phyloP scores from a whole-genome alignment of 2,329 filamentous ascomycete species.

The Tetracladium maxilliforme region DNA sequence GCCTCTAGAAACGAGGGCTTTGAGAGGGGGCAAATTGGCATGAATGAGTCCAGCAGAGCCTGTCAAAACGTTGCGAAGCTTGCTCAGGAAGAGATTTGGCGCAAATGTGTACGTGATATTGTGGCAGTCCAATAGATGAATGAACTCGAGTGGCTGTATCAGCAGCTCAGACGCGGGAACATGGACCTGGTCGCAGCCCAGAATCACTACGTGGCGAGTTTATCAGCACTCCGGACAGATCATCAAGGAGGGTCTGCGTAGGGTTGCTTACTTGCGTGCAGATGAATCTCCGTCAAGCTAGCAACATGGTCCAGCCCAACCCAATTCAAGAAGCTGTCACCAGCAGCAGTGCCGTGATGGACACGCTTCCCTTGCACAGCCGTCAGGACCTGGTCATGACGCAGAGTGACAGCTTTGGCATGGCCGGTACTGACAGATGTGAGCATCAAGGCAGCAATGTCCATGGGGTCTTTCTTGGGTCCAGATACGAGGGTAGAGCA shows the following conservation, averaged over 20 bases:
- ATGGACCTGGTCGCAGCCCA: slow-evolving; percentile 28
- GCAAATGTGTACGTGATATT: slow-evolving; percentile 27
- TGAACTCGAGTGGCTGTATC: slow-evolving; percentile 20
- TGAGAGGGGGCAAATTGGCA: slow-evolving; percentile 15
- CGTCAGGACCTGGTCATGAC: slow-evolving; percentile 24
- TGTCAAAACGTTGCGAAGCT: slow-evolving; percentile 4
- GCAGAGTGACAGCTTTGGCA: slow-evolving; percentile 31
- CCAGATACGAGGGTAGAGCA: not conserved
- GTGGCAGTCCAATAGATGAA: slow-evolving; percentile 22
- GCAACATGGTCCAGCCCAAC: slow-evolving; percentile 37
- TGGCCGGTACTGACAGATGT: slow-evolving; percentile 36
- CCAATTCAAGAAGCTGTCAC: slow-evolving; percentile 19
- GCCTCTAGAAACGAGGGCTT: slow-evolving; percentile 23
- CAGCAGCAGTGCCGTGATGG: slow-evolving; percentile 11
- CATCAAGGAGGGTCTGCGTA: too few relatives aligned
- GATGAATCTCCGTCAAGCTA: slow-evolving; percentile 32
- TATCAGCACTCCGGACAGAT: too few relatives aligned
- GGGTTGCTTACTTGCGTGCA: too few relatives aligned
- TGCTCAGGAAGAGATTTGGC: slow-evolving; percentile 23
- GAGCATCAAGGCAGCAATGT: slow-evolving; percentile 26
- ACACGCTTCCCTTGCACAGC: slow-evolving; percentile 23
- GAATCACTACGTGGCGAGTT: too few relatives aligned
- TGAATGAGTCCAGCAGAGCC: not conserved
- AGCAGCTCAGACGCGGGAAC: slow-evolving; percentile 24
- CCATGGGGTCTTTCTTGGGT: slow-evolving; percentile 3